Evolutionary conservation across 2,329 filamentous ascomycete species (phyloP), one percentile per base, ranked within the genome.

Genomic region (Sclerotinia nivalis): DNA sequence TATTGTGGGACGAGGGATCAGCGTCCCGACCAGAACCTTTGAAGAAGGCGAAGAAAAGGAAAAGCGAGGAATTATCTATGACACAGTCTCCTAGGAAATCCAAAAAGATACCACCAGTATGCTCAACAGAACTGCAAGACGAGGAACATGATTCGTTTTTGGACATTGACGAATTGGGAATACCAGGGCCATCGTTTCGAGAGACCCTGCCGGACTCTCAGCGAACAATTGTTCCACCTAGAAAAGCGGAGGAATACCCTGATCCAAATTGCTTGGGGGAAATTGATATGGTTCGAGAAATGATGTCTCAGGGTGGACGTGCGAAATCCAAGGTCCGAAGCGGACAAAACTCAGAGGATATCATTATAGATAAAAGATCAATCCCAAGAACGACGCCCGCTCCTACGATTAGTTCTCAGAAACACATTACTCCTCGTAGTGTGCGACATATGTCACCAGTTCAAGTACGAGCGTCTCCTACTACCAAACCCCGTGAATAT

Each of bases 41-140:
- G 31, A 37, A 69, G 22, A 71, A 71, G 56, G 69, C 70, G 31
- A 79, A 72, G 70, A 79, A 79, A 69, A 71, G 78, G 31, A 79
- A 79, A 68, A 79, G 78, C 58, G 72, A 75, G 60, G 77, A 78
- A 20, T 75, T 78, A 34, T 74, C 75, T 1, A 72, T 61, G 52
- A 71, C 52, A 40, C 62, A 66, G 20, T 68, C 71, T 9, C 70
- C 70, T 45, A 70, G 61, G 45, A 71, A 74, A 62, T 61, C 69
- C 50, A 65, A 67, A 34, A 69, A 64, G 31, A 50, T 61, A 58
- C 34, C 66, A 58, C 28, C 66, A 43, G 69, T 56, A 49, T 47
- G 64, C 28, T 34, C 47, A 52, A 25, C 66, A 45, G 37, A 72
- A 58, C 61, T 50, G 31, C 69, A 61, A 45, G 47, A 60, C 25